Percentiles rank a stretch among this genome's conserved stretches.
These are phyloP conservation scores for Scenedesmus sp. DNA, from an alignment of 163 green algal species.

Conservation along the genomic window DNA sequence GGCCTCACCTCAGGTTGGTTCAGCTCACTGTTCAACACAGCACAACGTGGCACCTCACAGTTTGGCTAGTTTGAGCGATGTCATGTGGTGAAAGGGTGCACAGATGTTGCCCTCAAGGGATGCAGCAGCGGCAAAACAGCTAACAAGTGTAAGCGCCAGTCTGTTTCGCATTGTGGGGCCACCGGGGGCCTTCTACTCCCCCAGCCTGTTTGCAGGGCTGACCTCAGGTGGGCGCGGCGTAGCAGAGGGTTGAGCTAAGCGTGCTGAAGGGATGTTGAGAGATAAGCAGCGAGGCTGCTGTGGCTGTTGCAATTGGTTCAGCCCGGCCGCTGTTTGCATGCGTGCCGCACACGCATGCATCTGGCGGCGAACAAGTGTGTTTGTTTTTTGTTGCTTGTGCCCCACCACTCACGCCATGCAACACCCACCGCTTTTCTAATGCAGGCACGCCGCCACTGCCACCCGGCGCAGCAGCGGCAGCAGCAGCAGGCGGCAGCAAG, in stretches of 20 bases:
- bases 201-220: background rate
- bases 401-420: background rate
- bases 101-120: too few relatives aligned
- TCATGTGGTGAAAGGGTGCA: too few relatives aligned
- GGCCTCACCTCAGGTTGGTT: background rate
- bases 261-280: too few relatives aligned
- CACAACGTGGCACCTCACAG: too few relatives aligned
- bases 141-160: too few relatives aligned
- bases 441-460: slow-evolving; percentile 33
- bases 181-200: background rate
- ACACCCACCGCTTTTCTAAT: background rate
- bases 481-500: background rate
- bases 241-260: too few relatives aligned
- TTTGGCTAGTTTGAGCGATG: too few relatives aligned
- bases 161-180: background rate
- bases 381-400: background rate
- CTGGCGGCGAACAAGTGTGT: background rate
- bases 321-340: too few relatives aligned
- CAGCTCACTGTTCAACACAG: background rate
- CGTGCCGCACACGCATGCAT: too few relatives aligned
- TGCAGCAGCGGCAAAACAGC: too few relatives aligned
- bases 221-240: background rate
- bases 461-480: slow-evolving; percentile 16
- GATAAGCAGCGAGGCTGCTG: too few relatives aligned
- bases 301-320: too few relatives aligned